These are phyloP conservation scores for Aphanomyces euteiches DNA, from an alignment of 352 stramenopile genomes.

Conservation along the genomic window DNA sequence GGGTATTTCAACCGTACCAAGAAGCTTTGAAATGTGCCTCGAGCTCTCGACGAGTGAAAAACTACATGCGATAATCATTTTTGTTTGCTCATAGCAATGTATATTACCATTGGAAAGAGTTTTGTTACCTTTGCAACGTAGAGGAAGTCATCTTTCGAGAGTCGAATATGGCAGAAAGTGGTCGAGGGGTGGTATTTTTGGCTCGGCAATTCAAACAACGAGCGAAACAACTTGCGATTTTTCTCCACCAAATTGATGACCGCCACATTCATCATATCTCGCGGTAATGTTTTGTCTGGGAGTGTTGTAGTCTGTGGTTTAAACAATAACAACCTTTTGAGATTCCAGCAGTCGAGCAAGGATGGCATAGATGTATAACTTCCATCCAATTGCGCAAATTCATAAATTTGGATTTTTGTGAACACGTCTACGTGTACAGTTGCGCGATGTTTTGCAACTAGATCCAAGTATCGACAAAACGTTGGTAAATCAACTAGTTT, in stretches of 20 bases:
- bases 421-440: neutral
- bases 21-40: neutral
- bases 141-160: neutral
- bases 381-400: neutral
- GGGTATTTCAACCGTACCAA: neutral
- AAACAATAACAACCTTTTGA: slow-evolving; percentile 3
- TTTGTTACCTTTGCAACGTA: neutral
- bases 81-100: neutral
- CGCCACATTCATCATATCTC: neutral
- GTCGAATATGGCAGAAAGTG: neutral
- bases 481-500: neutral
- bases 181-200: neutral
- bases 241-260: slow-evolving; percentile 11
- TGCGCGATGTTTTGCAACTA: neutral
- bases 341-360: neutral
- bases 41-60: slow-evolving; percentile 23
- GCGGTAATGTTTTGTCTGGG: neutral
- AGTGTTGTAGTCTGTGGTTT: neutral
- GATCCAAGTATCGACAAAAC: slow-evolving; percentile 4
- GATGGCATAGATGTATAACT: neutral
- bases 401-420: neutral
- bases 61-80: neutral
- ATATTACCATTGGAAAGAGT: slow-evolving; percentile 26
- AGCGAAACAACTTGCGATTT: slow-evolving; percentile 15
- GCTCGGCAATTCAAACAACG: neutral